Percentiles rank a stretch among this genome's conserved stretches.
Evolutionary conservation across 768 basidiomycete genomes (phyloP).

Genomic region (Clavaria fumosa): DNA sequence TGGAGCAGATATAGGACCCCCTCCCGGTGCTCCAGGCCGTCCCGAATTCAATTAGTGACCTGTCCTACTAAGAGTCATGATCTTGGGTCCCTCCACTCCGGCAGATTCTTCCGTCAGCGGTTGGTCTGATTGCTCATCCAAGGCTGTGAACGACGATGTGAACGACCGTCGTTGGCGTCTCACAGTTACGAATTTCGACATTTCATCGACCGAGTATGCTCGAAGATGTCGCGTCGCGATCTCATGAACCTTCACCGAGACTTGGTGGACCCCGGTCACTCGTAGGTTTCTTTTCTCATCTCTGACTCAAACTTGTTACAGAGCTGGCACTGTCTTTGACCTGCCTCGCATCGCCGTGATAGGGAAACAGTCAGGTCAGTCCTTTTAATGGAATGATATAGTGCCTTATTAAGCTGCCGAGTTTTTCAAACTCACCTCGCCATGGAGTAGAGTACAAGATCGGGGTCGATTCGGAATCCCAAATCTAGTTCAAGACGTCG

Average conservation of each 20-base stretch:
- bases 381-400: not conserved
- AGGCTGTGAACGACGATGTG: too few relatives aligned
- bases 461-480: constrained; percentile 36
- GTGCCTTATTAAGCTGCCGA: constrained; percentile 16
- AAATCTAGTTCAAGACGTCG: constrained; percentile 36
- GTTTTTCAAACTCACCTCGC: constrained; percentile 33
- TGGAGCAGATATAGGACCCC: too few relatives aligned
- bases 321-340: constrained; percentile 23
- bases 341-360: constrained; percentile 41
- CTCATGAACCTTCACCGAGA: not conserved
- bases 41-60: too few relatives aligned
- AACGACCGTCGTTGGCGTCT: too few relatives aligned
- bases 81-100: too few relatives aligned
- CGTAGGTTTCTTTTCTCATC: constrained; percentile 6
- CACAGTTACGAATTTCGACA: too few relatives aligned
- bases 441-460: constrained; percentile 36
- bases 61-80: too few relatives aligned
- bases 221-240: not conserved
- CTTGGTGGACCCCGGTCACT: constrained; percentile 11
- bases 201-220: not conserved
- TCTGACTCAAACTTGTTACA: constrained; percentile 14
- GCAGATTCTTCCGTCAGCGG: too few relatives aligned
- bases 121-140: too few relatives aligned
- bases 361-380: constrained; percentile 38
- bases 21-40: too few relatives aligned